Base-by-base conservation (phyloP, 345 rosid species). In the Reutealis trisperma region DNA sequence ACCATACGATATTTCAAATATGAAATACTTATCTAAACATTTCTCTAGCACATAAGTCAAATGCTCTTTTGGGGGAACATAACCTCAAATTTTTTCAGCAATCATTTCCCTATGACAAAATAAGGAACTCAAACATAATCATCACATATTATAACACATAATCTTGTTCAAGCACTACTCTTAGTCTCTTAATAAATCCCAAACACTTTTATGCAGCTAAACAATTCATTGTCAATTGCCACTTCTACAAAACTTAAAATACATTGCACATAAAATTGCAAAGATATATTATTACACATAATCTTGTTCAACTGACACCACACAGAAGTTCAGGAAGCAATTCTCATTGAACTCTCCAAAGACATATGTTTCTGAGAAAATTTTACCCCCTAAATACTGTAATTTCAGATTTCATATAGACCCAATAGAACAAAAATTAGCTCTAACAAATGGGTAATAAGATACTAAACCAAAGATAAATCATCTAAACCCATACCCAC, bases 401-500 rank as follows among this genome's bases (percentile, higher is more conserved):
- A 34, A 45, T 21, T 42, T 66, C 14, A 3, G n/a, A 32, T 0
- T n/a, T 67, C 32, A 67, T 22, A 13, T 21, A 22, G 25, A 60
- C 6, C 1, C 32, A 44, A 67, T 5, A 45, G 55, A 45, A 68
- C 25, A 32, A 67, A 32, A 67, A 22, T 3, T 27, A 2, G 32
- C 63, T 60, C 24, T 22, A 24, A n/a, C 9, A 22, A 60, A 22
- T 60, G 63, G 13, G 8, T n/a, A 7, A 58, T 58, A 58, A 34
- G 37, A 44, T 14, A 58, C 15, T 4, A 27, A 32, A 68, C 25
- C n/a, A 27, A 13, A 45, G 42, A 52, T 0, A 7, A 62, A 49
- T 41, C 0, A 65, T 32, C 73, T 67, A 24, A 73, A 45, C 24
- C 2, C 42, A 62, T 21, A 19, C 66, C 66, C 75, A 74, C 59